Evolutionary conservation across 2,329 filamentous ascomycete genomes (phyloP).

Genomic region (Scedosporium boydii): DNA sequence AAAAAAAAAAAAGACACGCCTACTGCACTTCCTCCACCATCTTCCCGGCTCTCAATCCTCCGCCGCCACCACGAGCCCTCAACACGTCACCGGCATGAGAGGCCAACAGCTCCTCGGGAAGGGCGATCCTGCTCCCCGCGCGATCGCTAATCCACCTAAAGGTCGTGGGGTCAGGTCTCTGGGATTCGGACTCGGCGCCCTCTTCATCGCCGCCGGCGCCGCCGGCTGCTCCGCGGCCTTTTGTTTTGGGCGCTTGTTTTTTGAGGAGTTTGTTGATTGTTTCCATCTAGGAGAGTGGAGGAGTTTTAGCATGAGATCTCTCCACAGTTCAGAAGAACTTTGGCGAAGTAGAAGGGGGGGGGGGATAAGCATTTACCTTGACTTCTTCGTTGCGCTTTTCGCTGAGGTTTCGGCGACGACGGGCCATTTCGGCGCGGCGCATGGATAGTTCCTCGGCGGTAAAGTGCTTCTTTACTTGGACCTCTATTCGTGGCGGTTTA

Average conservation of each 20-base stretch:
- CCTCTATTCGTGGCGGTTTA: slow-evolving; percentile 32
- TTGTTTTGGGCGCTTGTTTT: slow-evolving; percentile 72
- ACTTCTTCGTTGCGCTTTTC: slow-evolving; percentile 57
- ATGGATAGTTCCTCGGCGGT: slow-evolving; percentile 54
- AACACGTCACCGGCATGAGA: slow-evolving; percentile 55
- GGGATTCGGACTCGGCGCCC: slow-evolving; percentile 35
- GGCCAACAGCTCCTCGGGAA: slow-evolving; percentile 59
- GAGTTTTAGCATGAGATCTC: neutral
- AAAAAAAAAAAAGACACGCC: neutral
- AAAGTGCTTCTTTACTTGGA: slow-evolving; percentile 53
- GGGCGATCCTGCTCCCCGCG: slow-evolving; percentile 51
- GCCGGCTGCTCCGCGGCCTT: slow-evolving; percentile 31
- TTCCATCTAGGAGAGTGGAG: slow-evolving; percentile 54
- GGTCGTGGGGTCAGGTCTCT: slow-evolving; percentile 50
- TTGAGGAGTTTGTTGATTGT: slow-evolving; percentile 86
- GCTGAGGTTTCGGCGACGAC: slow-evolving; percentile 50
- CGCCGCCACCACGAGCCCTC: slow-evolving; percentile 14
- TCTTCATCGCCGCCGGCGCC: slow-evolving; percentile 21
- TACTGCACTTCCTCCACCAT: slow-evolving; percentile 47
- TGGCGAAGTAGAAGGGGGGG: neutral
- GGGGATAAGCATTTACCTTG: slow-evolving; percentile 32
- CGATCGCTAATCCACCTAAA: slow-evolving; percentile 63
- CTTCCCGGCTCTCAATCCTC: slow-evolving; percentile 27
- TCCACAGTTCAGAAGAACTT: neutral
- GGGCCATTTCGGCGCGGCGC: slow-evolving; percentile 53